These are phyloP conservation scores for Xylaria sp. DNA, from an alignment of 2,329 filamentous ascomycete species.

Conservation along the genomic window DNA sequence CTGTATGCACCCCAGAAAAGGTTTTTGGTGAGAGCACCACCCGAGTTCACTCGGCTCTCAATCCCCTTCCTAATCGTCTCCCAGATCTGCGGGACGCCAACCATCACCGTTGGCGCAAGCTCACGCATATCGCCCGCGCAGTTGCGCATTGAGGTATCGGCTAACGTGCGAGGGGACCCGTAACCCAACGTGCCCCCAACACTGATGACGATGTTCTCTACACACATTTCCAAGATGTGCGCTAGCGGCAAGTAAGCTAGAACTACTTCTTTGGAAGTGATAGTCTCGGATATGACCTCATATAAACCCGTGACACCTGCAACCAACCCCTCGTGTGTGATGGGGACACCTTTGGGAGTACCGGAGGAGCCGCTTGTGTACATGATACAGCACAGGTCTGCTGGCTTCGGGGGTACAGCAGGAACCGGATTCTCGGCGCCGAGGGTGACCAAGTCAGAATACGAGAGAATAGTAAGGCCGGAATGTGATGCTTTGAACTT, in stretches of 20 bases:
- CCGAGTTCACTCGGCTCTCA: conserved; percentile 77
- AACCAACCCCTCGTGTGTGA: conserved; percentile 82
- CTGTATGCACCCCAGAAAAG: conserved; percentile 78
- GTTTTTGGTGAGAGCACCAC: conserved; percentile 74
- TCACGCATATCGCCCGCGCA: conserved; percentile 95
- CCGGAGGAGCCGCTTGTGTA: conserved; percentile 92
- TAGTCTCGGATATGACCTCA: conserved; percentile 78
- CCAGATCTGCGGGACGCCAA: conserved; percentile 97
- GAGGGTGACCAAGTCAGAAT: conserved; percentile 64
- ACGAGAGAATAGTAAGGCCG: conserved; percentile 63
- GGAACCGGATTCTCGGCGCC: conserved; percentile 76
- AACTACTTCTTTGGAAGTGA: conserved; percentile 80
- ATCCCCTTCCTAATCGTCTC: conserved; percentile 98
- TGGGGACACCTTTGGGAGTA: conserved; percentile 85
- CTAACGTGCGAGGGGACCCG: conserved; percentile 87
- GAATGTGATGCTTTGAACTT: conserved; percentile 66
- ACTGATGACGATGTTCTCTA: conserved; percentile 90
- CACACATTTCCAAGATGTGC: conserved; percentile 95
- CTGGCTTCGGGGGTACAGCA: conserved; percentile 74
- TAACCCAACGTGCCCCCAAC: conserved; percentile 95
- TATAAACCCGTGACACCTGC: conserved; percentile 86
- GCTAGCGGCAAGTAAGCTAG: conserved; percentile 93
- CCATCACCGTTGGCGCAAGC: conserved; percentile 86
- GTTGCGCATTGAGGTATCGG: conserved; percentile 86
- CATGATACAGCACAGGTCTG: conserved; percentile 86